Evolutionary conservation across 345 rosid species (phyloP).

Genomic region (Brassica incana): DNA sequence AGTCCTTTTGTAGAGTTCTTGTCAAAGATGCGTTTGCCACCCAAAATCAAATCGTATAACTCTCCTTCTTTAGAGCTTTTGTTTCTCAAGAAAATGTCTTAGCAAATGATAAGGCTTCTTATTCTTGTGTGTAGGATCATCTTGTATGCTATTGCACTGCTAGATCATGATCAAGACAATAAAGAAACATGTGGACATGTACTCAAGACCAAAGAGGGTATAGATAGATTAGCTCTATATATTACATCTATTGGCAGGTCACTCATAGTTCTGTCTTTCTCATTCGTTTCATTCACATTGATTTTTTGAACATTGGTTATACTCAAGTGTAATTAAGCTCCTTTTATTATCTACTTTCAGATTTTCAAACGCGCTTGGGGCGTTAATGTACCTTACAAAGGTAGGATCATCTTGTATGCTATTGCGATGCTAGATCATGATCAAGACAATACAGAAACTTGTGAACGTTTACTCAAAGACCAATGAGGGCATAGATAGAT

Average conservation of each 20-base stretch:
- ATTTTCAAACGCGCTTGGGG: slow-evolving; percentile 75
- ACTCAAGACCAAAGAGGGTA: slow-evolving; percentile 74
- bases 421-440: slow-evolving; percentile 81
- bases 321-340: neutral
- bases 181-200: slow-evolving; percentile 40
- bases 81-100: neutral
- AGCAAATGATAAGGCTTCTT: slow-evolving; percentile 4
- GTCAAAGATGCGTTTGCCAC: slow-evolving; percentile 66
- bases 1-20: slow-evolving; percentile 69
- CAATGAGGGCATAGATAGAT: slow-evolving; percentile 68
- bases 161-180: slow-evolving; percentile 70
- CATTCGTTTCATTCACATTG: neutral
- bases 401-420: slow-evolving; percentile 72
- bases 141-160: slow-evolving; percentile 75
- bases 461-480: slow-evolving; percentile 58
- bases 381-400: slow-evolving; percentile 81
- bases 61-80: neutral
- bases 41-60: slow-evolving; percentile 75
- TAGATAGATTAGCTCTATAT: slow-evolving; percentile 66
- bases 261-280: slow-evolving; percentile 4
- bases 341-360: slow-evolving; percentile 35
- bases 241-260: slow-evolving; percentile 85
- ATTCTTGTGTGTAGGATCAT: slow-evolving; percentile 53
- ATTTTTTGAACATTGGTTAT: too few species aligned
- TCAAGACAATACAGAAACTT: slow-evolving; percentile 51